phyloP scores from a whole-genome alignment of 768 basidiomycete species.

The Leccinum ochraceum region DNA sequence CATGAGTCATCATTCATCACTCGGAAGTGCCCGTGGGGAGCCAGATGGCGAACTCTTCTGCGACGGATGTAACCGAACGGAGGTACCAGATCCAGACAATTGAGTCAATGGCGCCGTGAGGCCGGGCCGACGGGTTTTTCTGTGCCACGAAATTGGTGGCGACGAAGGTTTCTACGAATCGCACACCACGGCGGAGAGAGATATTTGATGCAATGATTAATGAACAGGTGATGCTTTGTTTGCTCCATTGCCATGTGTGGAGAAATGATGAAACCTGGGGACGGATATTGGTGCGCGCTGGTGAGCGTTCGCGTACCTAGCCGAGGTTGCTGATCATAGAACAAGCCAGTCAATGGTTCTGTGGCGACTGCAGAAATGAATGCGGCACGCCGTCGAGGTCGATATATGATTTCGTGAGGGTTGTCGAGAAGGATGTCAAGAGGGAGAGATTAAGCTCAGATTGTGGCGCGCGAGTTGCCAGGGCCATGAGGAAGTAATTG shows the following conservation, averaged over 20 bases:
- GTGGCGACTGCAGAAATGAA: conserved; percentile 4
- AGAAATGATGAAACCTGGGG: conserved; percentile 5
- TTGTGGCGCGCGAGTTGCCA: conserved; percentile 19
- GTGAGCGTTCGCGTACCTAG: conserved; percentile 18
- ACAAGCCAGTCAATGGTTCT: neutral
- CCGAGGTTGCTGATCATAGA: conserved; percentile 11
- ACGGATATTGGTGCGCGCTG: neutral
- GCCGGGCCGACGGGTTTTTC: conserved; percentile 11
- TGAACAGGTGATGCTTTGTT: neutral
- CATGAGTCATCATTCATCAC: conserved; percentile 13
- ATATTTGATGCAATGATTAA: neutral
- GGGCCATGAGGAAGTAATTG: conserved; percentile 11
- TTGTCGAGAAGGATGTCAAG: conserved; percentile 6
- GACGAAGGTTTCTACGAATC: neutral
- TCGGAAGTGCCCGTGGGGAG: conserved; percentile 27
- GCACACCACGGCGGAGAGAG: neutral
- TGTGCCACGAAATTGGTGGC: conserved; percentile 1
- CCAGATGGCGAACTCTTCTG: conserved; percentile 13
- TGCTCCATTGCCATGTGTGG: neutral
- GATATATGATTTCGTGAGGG: conserved; percentile 6
- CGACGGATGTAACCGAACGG: conserved; percentile 30
- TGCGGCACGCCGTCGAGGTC: conserved; percentile 7
- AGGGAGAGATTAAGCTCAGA: conserved; percentile 5
- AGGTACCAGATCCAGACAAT: conserved; percentile 24
- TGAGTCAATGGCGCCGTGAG: conserved; percentile 7